A percentile compares a stretch with the other conserved stretches of the same genome.
Evolutionary conservation across 208 protist species (phyloP).

Genomic region (Leishmania tarentolae): DNA sequence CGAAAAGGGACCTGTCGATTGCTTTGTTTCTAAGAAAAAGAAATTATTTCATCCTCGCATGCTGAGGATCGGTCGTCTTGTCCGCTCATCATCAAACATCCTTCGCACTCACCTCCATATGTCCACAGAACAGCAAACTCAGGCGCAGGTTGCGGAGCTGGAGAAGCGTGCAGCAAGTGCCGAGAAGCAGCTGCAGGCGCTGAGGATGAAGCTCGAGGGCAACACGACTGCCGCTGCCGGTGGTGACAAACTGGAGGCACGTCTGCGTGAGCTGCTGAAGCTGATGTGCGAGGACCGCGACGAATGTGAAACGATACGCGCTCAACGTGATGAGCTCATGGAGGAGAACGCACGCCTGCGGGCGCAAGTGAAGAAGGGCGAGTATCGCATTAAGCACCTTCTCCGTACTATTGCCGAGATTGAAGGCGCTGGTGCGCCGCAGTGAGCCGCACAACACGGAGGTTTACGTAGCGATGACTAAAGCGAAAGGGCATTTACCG

Average conservation of each 20-base stretch:
- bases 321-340: conserved; percentile 73
- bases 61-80: neutral
- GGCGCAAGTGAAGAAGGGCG: conserved; percentile 62
- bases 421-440: conserved; percentile 16
- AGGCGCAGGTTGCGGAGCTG: conserved; percentile 39
- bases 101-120: neutral
- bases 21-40: neutral
- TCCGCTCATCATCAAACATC: neutral
- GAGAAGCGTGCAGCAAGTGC: conserved; percentile 56
- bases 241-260: conserved; percentile 29
- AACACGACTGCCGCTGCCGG: conserved; percentile 6
- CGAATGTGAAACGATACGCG: conserved; percentile 79
- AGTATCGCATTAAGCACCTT: conserved; percentile 90
- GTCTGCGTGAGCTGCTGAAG: conserved; percentile 60
- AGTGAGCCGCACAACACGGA: neutral
- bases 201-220: conserved; percentile 39
- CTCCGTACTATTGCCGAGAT: conserved; percentile 79
- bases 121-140: conserved; percentile 5
- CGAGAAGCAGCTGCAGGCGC: conserved; percentile 50
- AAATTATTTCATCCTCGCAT: conserved; percentile 12
- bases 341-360: conserved; percentile 80
- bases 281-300: conserved; percentile 70
- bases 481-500: neutral
- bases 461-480: neutral
- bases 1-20: too few species aligned